Percentiles rank a stretch among this genome's conserved stretches.
Conservation (phyloP, 176 grass and related monocot genomes). For the Carex kokanica region DNA sequence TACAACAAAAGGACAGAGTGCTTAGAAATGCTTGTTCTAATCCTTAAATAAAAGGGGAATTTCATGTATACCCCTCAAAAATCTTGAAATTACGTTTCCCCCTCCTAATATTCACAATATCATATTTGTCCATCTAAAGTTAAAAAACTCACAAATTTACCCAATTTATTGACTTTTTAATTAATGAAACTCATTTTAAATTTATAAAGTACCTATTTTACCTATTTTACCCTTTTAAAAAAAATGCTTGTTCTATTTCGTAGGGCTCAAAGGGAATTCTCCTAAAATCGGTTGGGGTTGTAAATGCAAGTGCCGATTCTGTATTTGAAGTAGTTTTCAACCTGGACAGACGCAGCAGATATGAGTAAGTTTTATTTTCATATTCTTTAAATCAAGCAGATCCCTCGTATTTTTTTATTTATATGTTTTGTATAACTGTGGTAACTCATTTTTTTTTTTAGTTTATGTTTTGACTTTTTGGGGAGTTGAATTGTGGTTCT, state of each 20-base stretch:
- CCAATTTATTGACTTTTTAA: too few species aligned
- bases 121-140: too few species aligned
- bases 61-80: too few species aligned
- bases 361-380: slow-evolving; percentile 61
- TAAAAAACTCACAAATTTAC: too few species aligned
- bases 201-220: too few species aligned
- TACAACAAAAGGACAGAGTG: background rate
- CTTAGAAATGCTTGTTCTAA: slow-evolving; percentile 7
- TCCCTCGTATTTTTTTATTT: background rate
- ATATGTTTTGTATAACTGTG: background rate
- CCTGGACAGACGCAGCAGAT: slow-evolving; percentile 69
- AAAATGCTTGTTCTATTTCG: slow-evolving; percentile 14
- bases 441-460: background rate
- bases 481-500: background rate
- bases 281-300: slow-evolving; percentile 78
- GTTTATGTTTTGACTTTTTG: background rate
- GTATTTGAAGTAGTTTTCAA: slow-evolving; percentile 70
- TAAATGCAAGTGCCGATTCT: slow-evolving; percentile 68
- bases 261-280: slow-evolving; percentile 60
- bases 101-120: too few species aligned
- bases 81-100: too few species aligned
- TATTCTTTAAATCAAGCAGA: background rate
- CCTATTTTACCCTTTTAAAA: background rate
- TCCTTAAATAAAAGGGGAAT: too few species aligned
- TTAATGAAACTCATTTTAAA: too few species aligned